Conservation (phyloP, 2,329 filamentous ascomycete genomes). For the Alternaria viburni region DNA sequence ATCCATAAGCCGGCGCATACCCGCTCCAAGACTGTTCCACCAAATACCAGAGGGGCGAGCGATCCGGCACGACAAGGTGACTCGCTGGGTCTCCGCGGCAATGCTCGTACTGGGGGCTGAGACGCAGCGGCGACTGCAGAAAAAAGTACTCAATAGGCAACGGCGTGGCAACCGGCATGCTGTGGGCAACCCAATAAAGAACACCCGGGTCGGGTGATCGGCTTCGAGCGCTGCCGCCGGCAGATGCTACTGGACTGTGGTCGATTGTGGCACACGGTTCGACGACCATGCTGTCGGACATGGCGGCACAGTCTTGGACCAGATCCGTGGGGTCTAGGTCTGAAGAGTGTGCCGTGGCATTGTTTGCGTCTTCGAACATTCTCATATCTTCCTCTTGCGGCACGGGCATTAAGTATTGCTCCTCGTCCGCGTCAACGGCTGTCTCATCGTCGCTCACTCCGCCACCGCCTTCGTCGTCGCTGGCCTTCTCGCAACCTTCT, state of each 20-base stretch:
- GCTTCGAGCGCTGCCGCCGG: constrained; percentile 16
- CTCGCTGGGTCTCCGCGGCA: constrained; percentile 35
- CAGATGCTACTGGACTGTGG: constrained; percentile 1
- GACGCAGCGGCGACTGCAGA: constrained; percentile 30
- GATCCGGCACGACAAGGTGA: constrained; percentile 29
- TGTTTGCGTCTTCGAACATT: background rate
- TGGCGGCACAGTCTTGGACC: constrained; percentile 5
- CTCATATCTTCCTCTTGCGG: background rate
- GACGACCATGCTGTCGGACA: constrained; percentile 2
- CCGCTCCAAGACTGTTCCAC: constrained; percentile 2
- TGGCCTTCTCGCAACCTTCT: constrained; percentile 23
- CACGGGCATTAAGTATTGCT: background rate
- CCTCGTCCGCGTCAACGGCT: constrained; percentile 1
- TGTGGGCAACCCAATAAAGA: constrained; percentile 15
- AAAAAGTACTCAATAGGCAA: constrained; percentile 30
- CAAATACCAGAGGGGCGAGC: constrained; percentile 6
- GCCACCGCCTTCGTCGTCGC: constrained; percentile 18
- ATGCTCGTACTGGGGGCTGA: constrained; percentile 38
- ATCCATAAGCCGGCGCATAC: background rate
- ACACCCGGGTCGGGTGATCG: constrained; percentile 34
- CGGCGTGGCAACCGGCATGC: background rate
- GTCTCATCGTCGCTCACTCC: constrained; percentile 10
- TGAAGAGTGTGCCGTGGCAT: background rate
- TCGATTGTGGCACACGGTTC: background rate
- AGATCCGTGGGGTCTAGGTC: background rate